Evolutionary conservation across 805 yeast genomes (phyloP), one percentile per base, ranked within the genome.

Genomic region (Wickerhamiella slavikovae): DNA sequence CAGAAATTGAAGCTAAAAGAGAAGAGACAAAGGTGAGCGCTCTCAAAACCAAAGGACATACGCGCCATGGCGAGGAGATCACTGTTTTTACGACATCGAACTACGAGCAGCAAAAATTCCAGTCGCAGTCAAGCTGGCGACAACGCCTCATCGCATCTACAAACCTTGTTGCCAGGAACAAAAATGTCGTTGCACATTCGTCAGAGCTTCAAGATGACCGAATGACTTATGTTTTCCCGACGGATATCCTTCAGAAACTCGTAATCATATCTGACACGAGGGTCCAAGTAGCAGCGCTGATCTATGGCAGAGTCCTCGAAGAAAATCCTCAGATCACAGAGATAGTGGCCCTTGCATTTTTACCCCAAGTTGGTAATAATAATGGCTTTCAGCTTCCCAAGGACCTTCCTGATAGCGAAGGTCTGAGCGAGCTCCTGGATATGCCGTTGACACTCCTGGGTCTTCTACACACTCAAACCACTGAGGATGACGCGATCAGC

Each of bases 31-130:
- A 75, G 38, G 53, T 72, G 19, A 67, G 82, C 1, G 89, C 92
- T 0, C 62, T 73, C 40, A 82, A 79, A 41, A 71, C 92, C 1
- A 74, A 71, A 33, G 76, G 92, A 0, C 71, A 71, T 16, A 89
- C 80, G 45, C 93, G 78, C 2, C 95, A 83, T 44, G 99, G 99
- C 20, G 98, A 89, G 46, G 91, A 83, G 42, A 85, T 89, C 43
- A 74, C 77, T 24, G 85, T 93, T 0, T 93, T 85, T 18, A 82
- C 96, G 0, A 82, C 96, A 0, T 70, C 83, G 12, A 69, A 69
- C 37, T 83, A 77, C 46, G 98, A 82, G 48, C 89, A 79, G 43
- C 72, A 70, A 54, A 55, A 72, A 11, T 89, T 89, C 47, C 61
- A 72, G 27, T 78, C 94, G 1, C 72, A 69, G 47, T 70, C 82